Base-by-base conservation (phyloP, 176 grass and related monocot species). In the Neostapfia colusana region DNA sequence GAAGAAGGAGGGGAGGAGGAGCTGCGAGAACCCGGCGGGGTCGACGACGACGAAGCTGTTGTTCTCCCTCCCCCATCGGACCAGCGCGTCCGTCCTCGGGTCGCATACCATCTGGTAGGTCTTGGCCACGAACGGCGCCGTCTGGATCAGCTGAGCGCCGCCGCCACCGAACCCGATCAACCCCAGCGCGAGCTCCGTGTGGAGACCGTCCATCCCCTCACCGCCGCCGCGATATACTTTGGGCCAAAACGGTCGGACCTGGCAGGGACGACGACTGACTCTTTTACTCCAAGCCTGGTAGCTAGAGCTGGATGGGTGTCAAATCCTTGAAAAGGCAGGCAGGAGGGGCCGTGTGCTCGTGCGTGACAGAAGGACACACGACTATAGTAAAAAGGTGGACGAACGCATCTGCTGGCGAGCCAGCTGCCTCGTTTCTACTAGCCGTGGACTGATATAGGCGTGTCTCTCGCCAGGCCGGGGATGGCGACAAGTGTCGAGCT, bases 71-170 rank as follows among this genome's bases (percentile, higher is more conserved):
- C 91, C 91, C 91, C 91, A 93, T 5, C 75, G 69, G 38, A 93
- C 77, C 49, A 87, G 18, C 11, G 43, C 82, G 64, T 93, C 91
- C 37, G 85, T 90, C 79, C 79, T 59, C 6, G 74, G 82, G 66
- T 93, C 87, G 85, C 78, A 85, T 71, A 93, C 91, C 85, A 93
- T 93, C 81, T 93, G 85, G 82, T 93, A 93, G 38, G 85, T 88
- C 81, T 93, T 93, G 50, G 66, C 85, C 43, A 93, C 87, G 87
- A 93, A 93, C 38, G 91, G 70, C 53, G 91, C 84, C 38, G 69
- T 83, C 69, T 85, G 78, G 38, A 31, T 3, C 31, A 45, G 61
- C 14, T 75, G 51, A 5, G 24, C 76, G 1, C 23, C 65, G 38
- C 18, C 31, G 3, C 31, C 65, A 54, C 59, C 77, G 54, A 50